Evolutionary conservation across 331 rosid genomes (phyloP), one percentile per base, ranked within the genome.

Genomic region (Pyrus hybrid): DNA sequence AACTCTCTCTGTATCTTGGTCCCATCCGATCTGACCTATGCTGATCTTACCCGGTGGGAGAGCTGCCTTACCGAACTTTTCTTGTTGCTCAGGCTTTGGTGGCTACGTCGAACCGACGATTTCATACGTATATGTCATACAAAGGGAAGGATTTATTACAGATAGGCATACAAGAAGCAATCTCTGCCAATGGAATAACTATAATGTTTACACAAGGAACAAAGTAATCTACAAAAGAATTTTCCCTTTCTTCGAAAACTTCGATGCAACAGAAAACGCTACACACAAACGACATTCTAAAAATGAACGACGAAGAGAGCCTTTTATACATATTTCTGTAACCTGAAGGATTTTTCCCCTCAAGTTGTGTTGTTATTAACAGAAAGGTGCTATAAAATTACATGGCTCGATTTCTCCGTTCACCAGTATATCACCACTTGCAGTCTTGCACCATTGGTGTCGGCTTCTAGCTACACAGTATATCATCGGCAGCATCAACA

Each of bases 291-390:
- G 65, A 80, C 79, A 73, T 71, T 73, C 51, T 22, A 62, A 29
- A 76, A 49, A 63, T 60, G 80, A 74, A 77, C 73, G 43, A 41
- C 63, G 25, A 63, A 43, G 70, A 72, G 45, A 41, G 45, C 45
- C 80, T 62, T 78, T 78, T 68, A 74, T 68, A 76, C 45, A 37
- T 81, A 81, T 83, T 80, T 75, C 86, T 89, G 84, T 75, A 80
- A 83, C 82, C 3, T 41, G 60, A 82, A 72, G 75, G 82, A 71
- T 51, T 20, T 79, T 54, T 82, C 73, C 75, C 79, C 62, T 81
- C 86, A 76, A 66, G 64, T 72, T 79, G 68, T 73, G 88, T 80
- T 77, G 88, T 80, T 77, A 86, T 85, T 73, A 71, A 84, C 85
- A 84, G 78, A 80, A 47, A 78, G 61, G 78, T 79, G 77, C 80